These are phyloP conservation scores for Keithomyces neogunnii DNA, from an alignment of 2,329 filamentous ascomycete species.

Conservation along the genomic window DNA sequence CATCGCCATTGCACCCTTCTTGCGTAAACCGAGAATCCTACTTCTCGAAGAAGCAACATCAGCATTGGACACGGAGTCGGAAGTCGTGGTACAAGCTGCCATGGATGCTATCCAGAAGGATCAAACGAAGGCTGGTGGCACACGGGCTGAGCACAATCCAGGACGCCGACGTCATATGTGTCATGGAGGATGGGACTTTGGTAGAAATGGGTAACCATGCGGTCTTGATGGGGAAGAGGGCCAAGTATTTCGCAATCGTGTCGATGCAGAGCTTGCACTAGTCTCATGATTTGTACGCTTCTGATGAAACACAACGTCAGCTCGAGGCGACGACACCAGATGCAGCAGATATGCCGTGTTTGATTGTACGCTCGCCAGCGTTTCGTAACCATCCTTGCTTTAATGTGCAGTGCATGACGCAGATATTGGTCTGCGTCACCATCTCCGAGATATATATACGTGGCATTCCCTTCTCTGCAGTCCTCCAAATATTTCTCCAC, in stretches of 20 bases:
- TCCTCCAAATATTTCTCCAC: too few relatives aligned
- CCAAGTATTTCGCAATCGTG: not conserved
- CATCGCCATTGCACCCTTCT: slow-evolving; percentile 58
- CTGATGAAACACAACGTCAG: too few relatives aligned
- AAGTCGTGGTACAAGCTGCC: slow-evolving; percentile 49
- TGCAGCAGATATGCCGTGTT: too few relatives aligned
- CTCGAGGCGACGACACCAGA: too few relatives aligned
- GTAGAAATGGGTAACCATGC: not conserved
- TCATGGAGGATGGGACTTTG: not conserved
- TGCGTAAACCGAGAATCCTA: slow-evolving; percentile 52
- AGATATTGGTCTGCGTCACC: too few relatives aligned
- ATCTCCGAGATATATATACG: too few relatives aligned
- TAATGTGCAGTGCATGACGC: too few relatives aligned
- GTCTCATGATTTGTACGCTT: too few relatives aligned
- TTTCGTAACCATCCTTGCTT: too few relatives aligned
- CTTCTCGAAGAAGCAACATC: slow-evolving; percentile 60
- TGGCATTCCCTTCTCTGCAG: too few relatives aligned
- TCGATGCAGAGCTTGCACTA: not conserved
- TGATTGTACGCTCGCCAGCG: too few relatives aligned
- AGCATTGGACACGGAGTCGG: slow-evolving; percentile 49
- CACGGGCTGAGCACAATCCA: not conserved
- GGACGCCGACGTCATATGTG: not conserved
- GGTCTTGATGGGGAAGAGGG: not conserved
- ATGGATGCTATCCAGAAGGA: slow-evolving; percentile 25
- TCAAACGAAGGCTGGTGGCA: not conserved